These are phyloP conservation scores for Curvularia verruculosa DNA, from an alignment of 2,329 filamentous ascomycete genomes.

Conservation along the genomic window DNA sequence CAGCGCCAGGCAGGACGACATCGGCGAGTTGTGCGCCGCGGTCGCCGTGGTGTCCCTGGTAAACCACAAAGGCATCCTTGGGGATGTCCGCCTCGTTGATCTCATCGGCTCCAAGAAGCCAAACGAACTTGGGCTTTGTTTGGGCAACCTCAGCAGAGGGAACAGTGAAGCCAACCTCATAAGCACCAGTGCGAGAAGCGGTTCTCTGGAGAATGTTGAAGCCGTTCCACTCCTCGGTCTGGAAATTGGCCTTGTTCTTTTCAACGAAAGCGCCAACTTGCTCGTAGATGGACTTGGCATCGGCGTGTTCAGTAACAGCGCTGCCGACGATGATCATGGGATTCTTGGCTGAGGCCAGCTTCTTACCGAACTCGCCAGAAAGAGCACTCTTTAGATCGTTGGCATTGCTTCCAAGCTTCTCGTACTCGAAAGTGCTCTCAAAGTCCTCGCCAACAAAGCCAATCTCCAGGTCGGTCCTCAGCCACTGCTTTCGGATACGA, in stretches of 20 bases:
- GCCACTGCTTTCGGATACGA: conserved; percentile 96
- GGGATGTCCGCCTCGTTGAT: conserved; percentile 83
- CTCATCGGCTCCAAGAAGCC: conserved; percentile 96
- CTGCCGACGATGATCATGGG: conserved; percentile 98
- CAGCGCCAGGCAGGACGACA: conserved; percentile 88
- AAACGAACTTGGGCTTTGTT: conserved; percentile 91
- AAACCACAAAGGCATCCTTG: conserved; percentile 94
- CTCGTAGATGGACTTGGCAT: conserved; percentile 93
- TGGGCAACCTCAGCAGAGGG: conserved; percentile 81
- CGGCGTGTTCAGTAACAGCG: conserved; percentile 85
- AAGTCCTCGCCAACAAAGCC: conserved; percentile 90
- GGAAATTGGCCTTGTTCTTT: conserved; percentile 88
- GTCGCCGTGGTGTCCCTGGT: conserved; percentile 98
- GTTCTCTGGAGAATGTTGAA: conserved; percentile 96
- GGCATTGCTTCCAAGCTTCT: conserved; percentile 83
- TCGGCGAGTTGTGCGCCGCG: conserved; percentile 90
- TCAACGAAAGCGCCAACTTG: conserved; percentile 88
- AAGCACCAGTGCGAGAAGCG: conserved; percentile 90
- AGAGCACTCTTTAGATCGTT: conserved; percentile 84
- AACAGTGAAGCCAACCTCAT: conserved; percentile 92
- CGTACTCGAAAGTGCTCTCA: conserved; percentile 93
- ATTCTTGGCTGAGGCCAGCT: conserved; percentile 81
- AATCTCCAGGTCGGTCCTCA: conserved; percentile 91
- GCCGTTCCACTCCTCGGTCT: conserved; percentile 90
- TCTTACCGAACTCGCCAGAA: conserved; percentile 88